Percentiles rank a stretch among this genome's conserved stretches.
phyloP scores from a whole-genome alignment of 257 asterid genomes.

The Prunella vulgaris region DNA sequence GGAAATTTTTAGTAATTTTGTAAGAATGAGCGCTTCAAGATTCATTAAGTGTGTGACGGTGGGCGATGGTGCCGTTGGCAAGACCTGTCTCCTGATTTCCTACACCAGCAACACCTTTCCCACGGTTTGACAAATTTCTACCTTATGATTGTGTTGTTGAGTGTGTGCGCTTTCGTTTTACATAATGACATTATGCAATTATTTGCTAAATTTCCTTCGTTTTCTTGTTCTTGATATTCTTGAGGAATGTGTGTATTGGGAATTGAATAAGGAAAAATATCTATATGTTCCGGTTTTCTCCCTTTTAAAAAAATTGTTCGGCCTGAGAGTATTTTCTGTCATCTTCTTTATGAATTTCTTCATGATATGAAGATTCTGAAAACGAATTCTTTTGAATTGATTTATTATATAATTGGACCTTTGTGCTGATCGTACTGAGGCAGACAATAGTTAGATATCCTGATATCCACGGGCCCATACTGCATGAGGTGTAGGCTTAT shows the following conservation, averaged over 20 bases:
- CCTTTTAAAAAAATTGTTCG: neutral
- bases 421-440: constrained; percentile 1
- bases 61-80: constrained; percentile 71
- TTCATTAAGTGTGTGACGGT: constrained; percentile 71
- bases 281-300: neutral
- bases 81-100: constrained; percentile 64
- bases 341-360: neutral
- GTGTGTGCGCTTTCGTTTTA: neutral
- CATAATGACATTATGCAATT: neutral
- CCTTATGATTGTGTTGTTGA: neutral
- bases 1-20: constrained; percentile 16
- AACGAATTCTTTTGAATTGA: neutral
- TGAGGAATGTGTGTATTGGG: constrained; percentile 5
- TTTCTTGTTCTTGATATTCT: neutral
- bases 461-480: neutral
- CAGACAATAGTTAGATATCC: neutral
- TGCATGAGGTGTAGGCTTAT: constrained; percentile 19
- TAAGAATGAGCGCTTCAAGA: constrained; percentile 61
- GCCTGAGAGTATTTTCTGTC: neutral
- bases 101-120: constrained; percentile 87
- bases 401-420: neutral
- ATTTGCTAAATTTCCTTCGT: neutral
- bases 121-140: constrained; percentile 46
- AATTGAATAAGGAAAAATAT: neutral
- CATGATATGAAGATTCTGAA: neutral